Base-by-base conservation (phyloP, 1,139 yeast species). In the Hyphopichia pseudoburtonii region DNA sequence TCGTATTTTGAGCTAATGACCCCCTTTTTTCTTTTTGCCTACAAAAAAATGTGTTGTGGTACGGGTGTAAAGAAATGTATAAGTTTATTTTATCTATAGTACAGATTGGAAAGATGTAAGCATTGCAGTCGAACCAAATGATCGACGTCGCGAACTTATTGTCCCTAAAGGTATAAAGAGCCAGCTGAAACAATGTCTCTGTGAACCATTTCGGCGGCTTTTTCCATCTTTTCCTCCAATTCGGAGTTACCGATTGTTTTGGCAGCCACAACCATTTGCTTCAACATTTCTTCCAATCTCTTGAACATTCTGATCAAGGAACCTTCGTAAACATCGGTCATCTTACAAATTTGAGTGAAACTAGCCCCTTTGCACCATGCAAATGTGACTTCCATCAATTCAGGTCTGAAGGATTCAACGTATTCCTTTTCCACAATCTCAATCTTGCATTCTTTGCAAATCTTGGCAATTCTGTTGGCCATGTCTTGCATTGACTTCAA, bases 301-400 rank as follows among this genome's bases (percentile, higher is more conserved):
- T 94, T 83, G 67, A 94, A 90, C 78, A 88, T 85, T 61, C 98
- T 80, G 46, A 94, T 90, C 58, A 94, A 75, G 22, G 95, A 85
- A 31, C 99, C 99, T 68, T 94, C 98, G 52, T 90, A 94, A 32
- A 94, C 97, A 57, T 92, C 98, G 0, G 98, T 92, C 97, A 92
- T 88, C 62, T 90, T 90, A 68, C 97, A 92, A 44, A 92, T 90
- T 58, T 90, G 97, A 0, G 97, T 90, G 62, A 94, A 94, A 0
- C 92, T 70, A 4, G 96, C 96, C 21, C 97, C 97, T 56, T 85
- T 84, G 58, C 97, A 87, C 99, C 99, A 94, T 32, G 94, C 88
- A 62, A 67, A 88, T 1, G 94, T 96, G 35, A 92, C 97, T 57
- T 89, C 97, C 97, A 94, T 90, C 47, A 94, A 72, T 56, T 92